Evolutionary conservation across 345 rosid genomes (phyloP), one percentile per base, ranked within the genome.

Genomic region (Durio zibethinus): DNA sequence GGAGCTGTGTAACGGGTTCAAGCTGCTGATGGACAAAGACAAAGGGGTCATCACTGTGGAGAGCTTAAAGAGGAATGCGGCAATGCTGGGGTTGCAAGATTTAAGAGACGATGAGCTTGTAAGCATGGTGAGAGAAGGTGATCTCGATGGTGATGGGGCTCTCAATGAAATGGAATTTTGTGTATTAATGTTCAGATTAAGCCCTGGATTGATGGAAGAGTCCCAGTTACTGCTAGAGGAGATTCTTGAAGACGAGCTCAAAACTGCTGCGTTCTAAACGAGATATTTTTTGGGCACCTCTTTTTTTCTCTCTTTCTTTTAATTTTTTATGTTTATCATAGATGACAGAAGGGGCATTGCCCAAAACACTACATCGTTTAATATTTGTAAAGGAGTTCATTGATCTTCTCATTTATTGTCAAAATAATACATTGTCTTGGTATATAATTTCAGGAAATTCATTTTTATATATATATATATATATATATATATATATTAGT

Each of bases 181-280:
- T 72, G 85, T 89, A 5, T 57, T 89, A 82, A 87, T 89, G 92
- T 85, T 89, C 84, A 83, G 89, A 84, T 73, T 87, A 65, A 89
- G 92, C 80, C 92, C 92, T 45, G 85, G 75, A 20, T 71, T 89
- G 84, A 89, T 89, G 92, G 84, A 85, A 43, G 86, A 87, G 65
- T 84, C 92, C 2, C 72, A 76, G 74, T 74, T 68, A 23, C 84
- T 83, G 85, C 82, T 89, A 29, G 79, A 84, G 40, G 80, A 81
- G 15, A 81, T 77, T 20, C 71, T 88, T n/a, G 6, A 79, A 20
- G 71, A 80, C 35, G 57, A 59, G 57, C 23, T 74, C 42, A 59
- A 18, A n/a, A 18, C 53, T 27, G 14, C 42, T 5, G 69, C n/a
- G 4, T 60, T 74, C 52, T 60, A 29, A 69, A 7, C 7, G 23